Conservation (phyloP, 2,329 filamentous ascomycete species). For the Dactylella cylindrospora region DNA sequence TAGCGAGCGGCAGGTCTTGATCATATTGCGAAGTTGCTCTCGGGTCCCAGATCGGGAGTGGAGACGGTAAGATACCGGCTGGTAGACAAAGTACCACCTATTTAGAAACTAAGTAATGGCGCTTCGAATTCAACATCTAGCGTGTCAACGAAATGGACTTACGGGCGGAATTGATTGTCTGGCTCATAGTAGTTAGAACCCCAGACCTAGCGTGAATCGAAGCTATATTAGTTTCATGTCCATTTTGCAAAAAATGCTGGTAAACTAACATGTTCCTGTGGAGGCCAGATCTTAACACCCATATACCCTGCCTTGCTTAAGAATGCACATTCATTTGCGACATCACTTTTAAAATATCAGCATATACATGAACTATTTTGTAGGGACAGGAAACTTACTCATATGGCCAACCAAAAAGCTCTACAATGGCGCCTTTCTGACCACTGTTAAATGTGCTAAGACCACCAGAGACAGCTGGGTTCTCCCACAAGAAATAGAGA, state of each 20-base stretch:
- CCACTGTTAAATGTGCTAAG: slow-evolving; percentile 48
- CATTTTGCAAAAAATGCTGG: too few relatives aligned
- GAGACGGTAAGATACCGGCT: slow-evolving; percentile 50
- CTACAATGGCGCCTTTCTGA: slow-evolving; percentile 50
- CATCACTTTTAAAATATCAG: slow-evolving; percentile 43
- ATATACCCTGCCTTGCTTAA: slow-evolving; percentile 50
- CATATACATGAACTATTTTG: too few relatives aligned
- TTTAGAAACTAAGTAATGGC: neutral
- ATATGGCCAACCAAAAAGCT: slow-evolving; percentile 50
- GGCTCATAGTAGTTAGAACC: slow-evolving; percentile 49
- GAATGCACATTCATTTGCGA: slow-evolving; percentile 49
- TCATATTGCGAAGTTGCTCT: slow-evolving; percentile 48
- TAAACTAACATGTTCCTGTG: slow-evolving; percentile 47
- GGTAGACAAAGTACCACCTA: slow-evolving; percentile 45
- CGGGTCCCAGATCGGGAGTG: slow-evolving; percentile 49
- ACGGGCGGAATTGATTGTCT: slow-evolving; percentile 50
- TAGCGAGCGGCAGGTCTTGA: slow-evolving; percentile 48
- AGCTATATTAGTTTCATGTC: neutral
- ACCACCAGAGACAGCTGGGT: slow-evolving; percentile 46
- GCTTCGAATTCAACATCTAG: neutral
- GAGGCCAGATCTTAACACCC: slow-evolving; percentile 50
- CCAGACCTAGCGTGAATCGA: slow-evolving; percentile 44
- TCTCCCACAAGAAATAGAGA: slow-evolving; percentile 50
- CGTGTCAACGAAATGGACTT: slow-evolving; percentile 16
- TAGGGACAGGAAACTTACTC: slow-evolving; percentile 6